These are phyloP conservation scores for Micractinium sp. DNA, from an alignment of 139 green algal species.

Conservation along the genomic window DNA sequence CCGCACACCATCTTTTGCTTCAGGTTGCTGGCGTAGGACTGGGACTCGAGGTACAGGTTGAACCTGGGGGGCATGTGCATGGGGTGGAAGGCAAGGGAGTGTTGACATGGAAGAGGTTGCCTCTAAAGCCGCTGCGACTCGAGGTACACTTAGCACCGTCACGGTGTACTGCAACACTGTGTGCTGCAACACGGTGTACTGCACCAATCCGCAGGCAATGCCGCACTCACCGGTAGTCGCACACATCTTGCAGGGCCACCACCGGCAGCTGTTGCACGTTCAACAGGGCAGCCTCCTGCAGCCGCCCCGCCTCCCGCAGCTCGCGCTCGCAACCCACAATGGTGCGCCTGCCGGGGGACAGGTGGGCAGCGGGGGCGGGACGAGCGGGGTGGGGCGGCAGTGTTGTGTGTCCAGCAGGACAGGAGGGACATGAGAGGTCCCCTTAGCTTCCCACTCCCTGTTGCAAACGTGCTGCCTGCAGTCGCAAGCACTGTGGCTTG, in stretches of 20 bases:
- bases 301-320: slow-evolving; percentile 16
- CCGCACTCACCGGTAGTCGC: slow-evolving; percentile 35
- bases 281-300: slow-evolving; percentile 40
- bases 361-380: no score
- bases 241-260: slow-evolving; percentile 34
- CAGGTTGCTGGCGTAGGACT: slow-evolving; percentile 47
- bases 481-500: background rate
- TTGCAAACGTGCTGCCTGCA: background rate
- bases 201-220: background rate
- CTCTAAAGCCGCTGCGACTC: background rate
- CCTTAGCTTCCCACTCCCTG: background rate
- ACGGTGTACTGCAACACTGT: background rate
- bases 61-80: slow-evolving; percentile 31
- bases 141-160: background rate
- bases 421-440: no score
- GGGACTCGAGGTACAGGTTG: slow-evolving; percentile 51
- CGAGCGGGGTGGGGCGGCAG: no score
- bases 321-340: slow-evolving; percentile 27
- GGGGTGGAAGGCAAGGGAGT: no score
- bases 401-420: no score
- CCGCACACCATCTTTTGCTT: slow-evolving; percentile 56
- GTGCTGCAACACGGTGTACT: background rate
- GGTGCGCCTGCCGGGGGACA: slow-evolving; percentile 2
- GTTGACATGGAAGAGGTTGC: background rate
- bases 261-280: slow-evolving; percentile 12